These are phyloP conservation scores for Asclepias syriaca DNA, from an alignment of 257 asterid species.

Conservation along the genomic window DNA sequence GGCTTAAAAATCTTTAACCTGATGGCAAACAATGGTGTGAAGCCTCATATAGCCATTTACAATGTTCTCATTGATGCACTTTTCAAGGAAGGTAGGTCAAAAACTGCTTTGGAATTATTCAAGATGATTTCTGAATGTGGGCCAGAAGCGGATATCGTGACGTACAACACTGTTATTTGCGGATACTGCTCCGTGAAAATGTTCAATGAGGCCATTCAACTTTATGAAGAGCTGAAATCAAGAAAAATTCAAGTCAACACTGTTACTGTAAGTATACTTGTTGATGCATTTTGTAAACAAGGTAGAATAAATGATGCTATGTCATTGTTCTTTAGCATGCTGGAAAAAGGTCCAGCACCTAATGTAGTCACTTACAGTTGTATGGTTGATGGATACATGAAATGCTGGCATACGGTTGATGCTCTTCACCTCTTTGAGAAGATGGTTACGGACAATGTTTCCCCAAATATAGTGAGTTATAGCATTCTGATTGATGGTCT, in stretches of 20 bases:
- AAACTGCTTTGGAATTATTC: slow-evolving; percentile 34
- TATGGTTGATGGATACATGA: slow-evolving; percentile 27
- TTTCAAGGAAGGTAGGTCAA: slow-evolving; percentile 21
- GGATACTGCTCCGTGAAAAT: slow-evolving; percentile 20
- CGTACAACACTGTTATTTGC: slow-evolving; percentile 20
- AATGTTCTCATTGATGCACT: slow-evolving; percentile 34
- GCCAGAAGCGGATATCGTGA: slow-evolving; percentile 13
- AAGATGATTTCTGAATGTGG: slow-evolving; percentile 18
- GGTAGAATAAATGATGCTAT: slow-evolving; percentile 24
- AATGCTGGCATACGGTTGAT: slow-evolving; percentile 12
- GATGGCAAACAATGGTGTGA: slow-evolving; percentile 28
- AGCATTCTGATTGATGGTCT: slow-evolving; percentile 30
- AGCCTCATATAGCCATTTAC: slow-evolving; percentile 32
- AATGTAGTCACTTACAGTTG: slow-evolving; percentile 22
- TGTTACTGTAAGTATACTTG: not conserved
- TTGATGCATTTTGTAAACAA: slow-evolving; percentile 17
- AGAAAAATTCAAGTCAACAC: not conserved
- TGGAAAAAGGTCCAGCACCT: slow-evolving; percentile 9
- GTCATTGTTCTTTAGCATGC: slow-evolving; percentile 16
- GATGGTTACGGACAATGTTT: slow-evolving; percentile 11
- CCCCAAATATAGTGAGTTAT: slow-evolving; percentile 20
- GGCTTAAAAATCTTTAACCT: slow-evolving; percentile 26
- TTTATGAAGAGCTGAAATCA: slow-evolving; percentile 18
- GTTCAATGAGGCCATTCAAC: slow-evolving; percentile 13
- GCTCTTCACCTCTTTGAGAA: slow-evolving; percentile 19